These are phyloP conservation scores for Fusarium papillatum DNA, from an alignment of 2,329 filamentous ascomycete genomes.

Conservation along the genomic window DNA sequence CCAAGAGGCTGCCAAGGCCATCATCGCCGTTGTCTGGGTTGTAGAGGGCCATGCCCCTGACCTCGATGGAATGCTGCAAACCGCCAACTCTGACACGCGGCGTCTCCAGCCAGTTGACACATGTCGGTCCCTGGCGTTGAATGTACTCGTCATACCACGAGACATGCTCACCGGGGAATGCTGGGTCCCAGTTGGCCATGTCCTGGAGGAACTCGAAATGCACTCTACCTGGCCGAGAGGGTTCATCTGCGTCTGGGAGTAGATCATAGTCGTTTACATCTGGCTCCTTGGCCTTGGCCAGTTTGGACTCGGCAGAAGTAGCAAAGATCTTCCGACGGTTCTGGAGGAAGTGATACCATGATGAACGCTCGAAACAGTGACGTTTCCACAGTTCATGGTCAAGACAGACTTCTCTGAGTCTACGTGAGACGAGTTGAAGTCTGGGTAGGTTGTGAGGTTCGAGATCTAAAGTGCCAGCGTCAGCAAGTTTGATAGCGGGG, in stretches of 20 bases:
- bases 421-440: slow-evolving; percentile 78
- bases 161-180: slow-evolving; percentile 77
- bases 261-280: slow-evolving; percentile 11
- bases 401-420: slow-evolving; percentile 75
- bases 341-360: slow-evolving; percentile 73
- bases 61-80: slow-evolving; percentile 69
- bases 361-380: slow-evolving; percentile 79
- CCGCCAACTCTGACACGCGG: slow-evolving; percentile 61
- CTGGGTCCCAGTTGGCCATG: slow-evolving; percentile 87
- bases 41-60: slow-evolving; percentile 80
- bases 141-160: slow-evolving; percentile 94
- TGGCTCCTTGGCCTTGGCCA: slow-evolving; percentile 16
- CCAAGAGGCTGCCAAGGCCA: slow-evolving; percentile 59
- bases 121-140: slow-evolving; percentile 82
- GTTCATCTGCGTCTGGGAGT: slow-evolving; percentile 43
- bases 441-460: slow-evolving; percentile 64
- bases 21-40: slow-evolving; percentile 65
- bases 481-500: slow-evolving; percentile 35
- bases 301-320: slow-evolving; percentile 39
- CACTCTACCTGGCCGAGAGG: slow-evolving; percentile 15
- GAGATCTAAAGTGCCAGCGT: slow-evolving; percentile 48
- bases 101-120: slow-evolving; percentile 82
- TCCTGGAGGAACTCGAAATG: slow-evolving; percentile 59
- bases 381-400: slow-evolving; percentile 84
- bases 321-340: slow-evolving; percentile 49